Evolutionary conservation across 2,329 filamentous ascomycete genomes (phyloP), one percentile per base, ranked within the genome.

Genomic region (Alternaria ventricosa): DNA sequence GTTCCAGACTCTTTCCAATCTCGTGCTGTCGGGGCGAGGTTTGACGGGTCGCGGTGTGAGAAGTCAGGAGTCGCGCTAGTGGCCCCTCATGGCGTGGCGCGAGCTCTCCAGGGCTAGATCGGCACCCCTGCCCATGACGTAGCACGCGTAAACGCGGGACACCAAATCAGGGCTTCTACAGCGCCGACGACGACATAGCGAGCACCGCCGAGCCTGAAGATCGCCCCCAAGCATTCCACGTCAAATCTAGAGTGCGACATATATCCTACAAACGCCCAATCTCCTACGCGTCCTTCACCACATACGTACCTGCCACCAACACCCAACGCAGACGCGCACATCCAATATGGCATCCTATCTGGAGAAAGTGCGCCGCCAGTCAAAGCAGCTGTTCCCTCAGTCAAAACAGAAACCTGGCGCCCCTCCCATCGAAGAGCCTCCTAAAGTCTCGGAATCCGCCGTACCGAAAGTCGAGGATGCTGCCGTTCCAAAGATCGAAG

Each of bases 311-410:
- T 46, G 27, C 56, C 36, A 27, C 28, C 49, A 22, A 23, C 43
- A 47, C 27, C 53, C 50, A 46, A 20, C 27, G 45, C 22, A 61
- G 65, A 25, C 30, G 30, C 30, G 30, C 33, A 47, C 4, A 51
- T 41, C 33, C 23, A 53, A 49, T 5, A 79, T 78, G 75, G 67
- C 75, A 5, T 71, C 72, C 18, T 78, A 77, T 49, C 63, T 78
- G 6, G 75, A 78, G 51, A 79, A 78, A 61, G 66, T 78, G 41
- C 74, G 74, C 10, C 73, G 73, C 12, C 73, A 77, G 58, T 75
- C 75, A 3, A 78, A 78, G 63, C 74, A 79, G 58, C 55, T 67
- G 2, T 67, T 71, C 8, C 63, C 70, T 15, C 62, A 64, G 44
- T 66, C 22, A 56, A 67, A 58, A 33, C 61, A 55, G 25, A 73